Conservation (phyloP, 2,329 filamentous ascomycete genomes). For the Ploettnerulaceae sp. region DNA sequence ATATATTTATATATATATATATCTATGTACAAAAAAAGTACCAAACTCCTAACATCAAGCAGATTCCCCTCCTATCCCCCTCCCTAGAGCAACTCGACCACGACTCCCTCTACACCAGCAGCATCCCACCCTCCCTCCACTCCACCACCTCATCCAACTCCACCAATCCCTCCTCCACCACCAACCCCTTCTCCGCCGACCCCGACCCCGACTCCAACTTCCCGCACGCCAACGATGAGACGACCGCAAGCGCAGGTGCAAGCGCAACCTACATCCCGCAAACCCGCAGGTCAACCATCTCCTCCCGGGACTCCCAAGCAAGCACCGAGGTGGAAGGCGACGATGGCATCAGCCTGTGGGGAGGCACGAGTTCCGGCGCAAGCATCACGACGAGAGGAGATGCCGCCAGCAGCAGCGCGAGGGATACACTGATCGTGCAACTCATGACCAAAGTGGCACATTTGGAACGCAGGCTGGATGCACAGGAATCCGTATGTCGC, state of each 20-base stretch:
- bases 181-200: too few species aligned
- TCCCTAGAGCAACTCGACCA: neutral
- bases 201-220: too few species aligned
- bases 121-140: constrained; percentile 12
- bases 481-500: neutral
- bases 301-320: constrained; percentile 28
- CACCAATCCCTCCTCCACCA: too few species aligned
- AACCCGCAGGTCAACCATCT: constrained; percentile 36
- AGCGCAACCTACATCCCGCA: constrained; percentile 1
- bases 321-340: neutral
- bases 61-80: neutral
- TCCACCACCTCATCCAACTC: neutral
- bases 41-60: too few species aligned
- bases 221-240: constrained; percentile 10
- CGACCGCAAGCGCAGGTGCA: constrained; percentile 7
- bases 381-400: neutral
- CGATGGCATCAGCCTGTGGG: constrained; percentile 9
- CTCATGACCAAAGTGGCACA: neutral
- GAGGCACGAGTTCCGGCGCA: neutral
- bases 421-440: neutral
- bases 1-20: too few species aligned
- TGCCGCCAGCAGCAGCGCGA: neutral
- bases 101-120: constrained; percentile 5
- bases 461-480: neutral
- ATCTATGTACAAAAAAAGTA: too few species aligned